Evolutionary conservation across 768 basidiomycete genomes (phyloP).

Genomic region (Leccinum boreale): DNA sequence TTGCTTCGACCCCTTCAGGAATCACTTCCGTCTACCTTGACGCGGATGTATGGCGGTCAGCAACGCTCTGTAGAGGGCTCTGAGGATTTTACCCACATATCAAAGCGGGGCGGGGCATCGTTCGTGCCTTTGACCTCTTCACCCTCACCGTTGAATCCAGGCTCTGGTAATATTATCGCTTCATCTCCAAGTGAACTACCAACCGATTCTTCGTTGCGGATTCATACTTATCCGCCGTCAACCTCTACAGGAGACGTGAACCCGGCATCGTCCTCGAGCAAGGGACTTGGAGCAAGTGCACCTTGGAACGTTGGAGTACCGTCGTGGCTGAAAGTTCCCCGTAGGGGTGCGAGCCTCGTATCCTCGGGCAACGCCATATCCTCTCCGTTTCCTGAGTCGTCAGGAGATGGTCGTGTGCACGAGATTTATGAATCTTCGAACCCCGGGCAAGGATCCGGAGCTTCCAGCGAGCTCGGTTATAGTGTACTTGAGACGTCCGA

Average conservation of each 20-base stretch:
- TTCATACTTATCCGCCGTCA: slow-evolving; percentile 82
- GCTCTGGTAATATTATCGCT: slow-evolving; percentile 3
- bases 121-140: slow-evolving; percentile 62
- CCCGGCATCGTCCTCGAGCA: slow-evolving; percentile 36
- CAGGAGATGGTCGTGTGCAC: slow-evolving; percentile 41
- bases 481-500: slow-evolving; percentile 80
- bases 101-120: slow-evolving; percentile 48
- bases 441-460: slow-evolving; percentile 24
- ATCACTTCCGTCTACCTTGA: slow-evolving; percentile 37
- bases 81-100: slow-evolving; percentile 74
- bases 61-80: slow-evolving; percentile 35
- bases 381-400: slow-evolving; percentile 16
- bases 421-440: slow-evolving; percentile 48
- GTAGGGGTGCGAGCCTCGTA: slow-evolving; percentile 37
- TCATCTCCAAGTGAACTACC: slow-evolving; percentile 9
- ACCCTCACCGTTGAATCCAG: slow-evolving; percentile 21
- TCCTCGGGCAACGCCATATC: slow-evolving; percentile 26
- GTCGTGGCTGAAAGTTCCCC: slow-evolving; percentile 61
- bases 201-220: slow-evolving; percentile 32
- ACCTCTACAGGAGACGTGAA: slow-evolving; percentile 48
- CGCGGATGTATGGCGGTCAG: slow-evolving; percentile 30
- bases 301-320: slow-evolving; percentile 68
- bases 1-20: slow-evolving; percentile 71
- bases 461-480: slow-evolving; percentile 62
- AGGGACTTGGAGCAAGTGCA: slow-evolving; percentile 37